Base-by-base conservation (phyloP, 345 rosid species). In the Murraya paniculata region DNA sequence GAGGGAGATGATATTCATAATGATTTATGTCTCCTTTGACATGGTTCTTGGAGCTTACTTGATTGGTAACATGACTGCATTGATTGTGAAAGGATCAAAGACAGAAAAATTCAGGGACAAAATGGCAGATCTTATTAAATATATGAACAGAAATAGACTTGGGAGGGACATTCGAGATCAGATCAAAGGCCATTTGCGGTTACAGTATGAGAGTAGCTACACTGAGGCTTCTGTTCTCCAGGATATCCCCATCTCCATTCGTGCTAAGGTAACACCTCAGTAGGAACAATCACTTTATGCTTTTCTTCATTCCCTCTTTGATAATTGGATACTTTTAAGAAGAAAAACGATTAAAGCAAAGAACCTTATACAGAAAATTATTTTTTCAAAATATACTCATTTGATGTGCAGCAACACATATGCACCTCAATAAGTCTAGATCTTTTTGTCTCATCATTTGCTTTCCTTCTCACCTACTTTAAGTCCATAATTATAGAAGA, bases 41-140 rank as follows among this genome's bases (percentile, higher is more conserved):
- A 96, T 96, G 99, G 85, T 96, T 87, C 94, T 96, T 9, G 95
- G 99, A 69, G 98, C 99, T 19, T 96, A 96, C 84, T 84, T 96
- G 79, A 91, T 94, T 39, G 99, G 99, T 84, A 96, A 96, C 86
- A 96, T 94, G 91, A 96, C 99, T 39, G 99, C 99, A 10, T 84
- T 96, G 85, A 94, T 91, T 27, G 99, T 96, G 31, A 96, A 96
- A 89, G 99, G 99, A 73, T 96, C 99, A 53, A 96, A 96, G 82
- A 96, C 99, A 2, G 98, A 91, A 86, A 92, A 80, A 78, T 96
- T 90, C 59, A 91, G 99, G 84, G 99, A 96, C 75, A 96, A 92
- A 84, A 94, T 94, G 99, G 68, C 91, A 71, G 99, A 96, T 77
- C 88, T 91, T 36, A 86, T 83, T n/a, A 92, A 88, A 84, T 96